Conservation (phyloP, 2,329 filamentous ascomycete genomes). For the Penicillium paneum region DNA sequence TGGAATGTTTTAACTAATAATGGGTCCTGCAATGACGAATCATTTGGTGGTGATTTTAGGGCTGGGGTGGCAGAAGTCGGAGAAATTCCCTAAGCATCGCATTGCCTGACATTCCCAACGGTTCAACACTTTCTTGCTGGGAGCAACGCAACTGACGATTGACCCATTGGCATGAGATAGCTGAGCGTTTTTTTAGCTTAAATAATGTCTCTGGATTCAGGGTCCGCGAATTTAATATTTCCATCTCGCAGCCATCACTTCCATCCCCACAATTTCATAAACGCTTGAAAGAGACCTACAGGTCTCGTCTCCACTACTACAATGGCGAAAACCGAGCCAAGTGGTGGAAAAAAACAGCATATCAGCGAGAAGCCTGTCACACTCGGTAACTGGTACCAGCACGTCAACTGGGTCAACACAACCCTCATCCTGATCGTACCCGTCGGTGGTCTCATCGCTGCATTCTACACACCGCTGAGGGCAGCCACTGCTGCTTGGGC, state of each 20-base stretch:
- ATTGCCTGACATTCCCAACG: slow-evolving; percentile 8
- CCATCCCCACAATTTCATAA: neutral
- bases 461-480: slow-evolving; percentile 71
- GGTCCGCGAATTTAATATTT: no score
- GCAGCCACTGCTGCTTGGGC: slow-evolving; percentile 67
- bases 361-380: slow-evolving; percentile 78
- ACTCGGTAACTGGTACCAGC: slow-evolving; percentile 75
- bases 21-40: neutral
- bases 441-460: slow-evolving; percentile 63
- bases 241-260: neutral
- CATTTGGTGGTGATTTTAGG: neutral
- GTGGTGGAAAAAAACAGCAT: slow-evolving; percentile 65
- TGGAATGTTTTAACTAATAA: neutral
- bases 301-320: neutral
- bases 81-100: neutral
- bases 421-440: slow-evolving; percentile 73
- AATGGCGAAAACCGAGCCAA: neutral
- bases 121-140: slow-evolving; percentile 9
- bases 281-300: neutral
- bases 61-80: neutral
- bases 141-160: neutral
- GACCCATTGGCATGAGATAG: neutral
- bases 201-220: neutral
- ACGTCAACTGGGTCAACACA: slow-evolving; percentile 86
- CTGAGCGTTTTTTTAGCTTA: neutral